Conservation (phyloP, 805 yeast species). For the Candida oleophila region DNA sequence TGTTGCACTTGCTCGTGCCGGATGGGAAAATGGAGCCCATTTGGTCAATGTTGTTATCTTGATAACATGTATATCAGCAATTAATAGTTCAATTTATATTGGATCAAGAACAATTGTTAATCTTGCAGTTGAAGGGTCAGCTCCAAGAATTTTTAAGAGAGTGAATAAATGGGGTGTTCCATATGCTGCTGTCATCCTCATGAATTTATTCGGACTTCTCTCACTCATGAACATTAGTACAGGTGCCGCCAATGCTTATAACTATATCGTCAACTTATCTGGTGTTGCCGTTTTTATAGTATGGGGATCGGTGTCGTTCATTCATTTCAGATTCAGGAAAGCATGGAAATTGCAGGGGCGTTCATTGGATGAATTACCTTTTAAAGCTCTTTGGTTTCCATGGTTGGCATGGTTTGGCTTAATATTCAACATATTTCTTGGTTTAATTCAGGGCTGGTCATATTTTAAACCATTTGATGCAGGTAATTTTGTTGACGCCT, state of each 20-base stretch:
- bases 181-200: conserved; percentile 52
- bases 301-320: conserved; percentile 60
- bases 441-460: conserved; percentile 67
- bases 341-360: conserved; percentile 41
- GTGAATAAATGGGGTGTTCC: conserved; percentile 66
- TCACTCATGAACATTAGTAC: conserved; percentile 55
- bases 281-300: conserved; percentile 70
- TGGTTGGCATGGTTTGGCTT: conserved; percentile 49
- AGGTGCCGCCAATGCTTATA: conserved; percentile 61
- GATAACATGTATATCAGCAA: conserved; percentile 64
- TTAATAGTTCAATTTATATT: conserved; percentile 66
- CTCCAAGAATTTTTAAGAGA: conserved; percentile 53
- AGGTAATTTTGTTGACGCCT: conserved; percentile 51
- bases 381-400: conserved; percentile 48
- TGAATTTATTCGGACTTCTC: conserved; percentile 54
- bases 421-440: conserved; percentile 49
- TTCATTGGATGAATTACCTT: conserved; percentile 31
- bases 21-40: conserved; percentile 46
- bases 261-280: conserved; percentile 58
- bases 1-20: conserved; percentile 38
- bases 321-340: conserved; percentile 56
- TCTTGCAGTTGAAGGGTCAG: conserved; percentile 60
- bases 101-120: conserved; percentile 68
- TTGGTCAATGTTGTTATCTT: conserved; percentile 62
- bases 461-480: conserved; percentile 56